phyloP scores from a whole-genome alignment of 805 yeast species.

The Lachancea mirantina region DNA sequence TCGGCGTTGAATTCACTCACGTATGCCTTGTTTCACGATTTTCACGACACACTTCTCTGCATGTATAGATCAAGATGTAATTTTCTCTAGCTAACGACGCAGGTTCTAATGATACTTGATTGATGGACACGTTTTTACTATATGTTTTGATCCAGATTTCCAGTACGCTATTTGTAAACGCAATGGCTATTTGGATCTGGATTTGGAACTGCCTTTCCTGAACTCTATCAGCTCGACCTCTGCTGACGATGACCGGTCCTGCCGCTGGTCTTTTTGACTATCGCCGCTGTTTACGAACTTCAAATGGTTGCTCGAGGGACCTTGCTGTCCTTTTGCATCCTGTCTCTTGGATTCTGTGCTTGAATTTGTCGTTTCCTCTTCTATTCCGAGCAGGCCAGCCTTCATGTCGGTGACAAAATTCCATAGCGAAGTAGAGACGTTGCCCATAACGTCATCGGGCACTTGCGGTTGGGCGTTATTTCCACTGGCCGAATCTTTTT shows the following conservation, averaged over 20 bases:
- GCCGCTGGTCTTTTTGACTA: neutral
- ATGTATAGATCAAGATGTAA: no score
- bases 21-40: no score
- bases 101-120: no score
- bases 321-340: neutral
- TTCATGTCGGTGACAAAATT: constrained; percentile 45
- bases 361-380: constrained; percentile 22
- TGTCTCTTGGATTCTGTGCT: neutral
- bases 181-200: no score
- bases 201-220: no score
- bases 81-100: no score
- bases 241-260: neutral
- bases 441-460: constrained; percentile 16
- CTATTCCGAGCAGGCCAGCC: constrained; percentile 33
- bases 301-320: neutral
- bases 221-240: neutral
- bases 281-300: constrained; percentile 1
- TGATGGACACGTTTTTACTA: no score
- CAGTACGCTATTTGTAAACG: no score
- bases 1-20: no score
- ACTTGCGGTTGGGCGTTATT: neutral
- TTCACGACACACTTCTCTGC: no score
- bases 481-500: neutral
- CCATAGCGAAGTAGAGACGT: constrained; percentile 41
- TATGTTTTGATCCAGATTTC: no score